A percentile compares a stretch with the other conserved stretches of the same genome.
Evolutionary conservation across 257 asterid species (phyloP).

Genomic region (Nicotiana knightiana): DNA sequence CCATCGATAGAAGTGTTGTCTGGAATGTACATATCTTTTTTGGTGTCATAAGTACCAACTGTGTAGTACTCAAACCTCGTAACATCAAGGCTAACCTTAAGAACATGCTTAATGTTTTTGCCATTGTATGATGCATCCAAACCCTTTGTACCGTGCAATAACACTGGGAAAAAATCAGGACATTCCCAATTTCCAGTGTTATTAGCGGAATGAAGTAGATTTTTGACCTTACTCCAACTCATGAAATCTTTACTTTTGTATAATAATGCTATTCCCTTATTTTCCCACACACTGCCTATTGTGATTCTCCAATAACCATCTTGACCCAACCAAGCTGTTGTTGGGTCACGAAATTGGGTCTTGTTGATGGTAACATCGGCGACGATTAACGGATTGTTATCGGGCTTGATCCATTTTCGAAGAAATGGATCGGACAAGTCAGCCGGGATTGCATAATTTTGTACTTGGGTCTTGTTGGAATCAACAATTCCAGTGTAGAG

Average conservation of each 20-base stretch:
- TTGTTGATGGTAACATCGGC: constrained; percentile 19
- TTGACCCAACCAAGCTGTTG: constrained; percentile 41
- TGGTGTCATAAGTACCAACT: constrained; percentile 4
- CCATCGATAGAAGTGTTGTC: constrained; percentile 17
- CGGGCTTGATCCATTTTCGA: constrained; percentile 39
- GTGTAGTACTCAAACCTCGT: constrained; percentile 27
- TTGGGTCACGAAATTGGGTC: constrained; percentile 48
- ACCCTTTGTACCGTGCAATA: background rate
- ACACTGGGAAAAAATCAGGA: constrained; percentile 22
- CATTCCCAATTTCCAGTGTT: constrained; percentile 29
- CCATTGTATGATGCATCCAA: constrained; percentile 6
- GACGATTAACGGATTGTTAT: constrained; percentile 31
- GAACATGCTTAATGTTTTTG: constrained; percentile 4
- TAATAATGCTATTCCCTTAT: constrained; percentile 28
- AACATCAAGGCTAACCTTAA: constrained; percentile 20
- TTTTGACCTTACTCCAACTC: constrained; percentile 16
- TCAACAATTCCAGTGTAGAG: constrained; percentile 46
- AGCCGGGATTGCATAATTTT: constrained; percentile 40
- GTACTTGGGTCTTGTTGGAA: constrained; percentile 30
- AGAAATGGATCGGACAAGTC: constrained; percentile 39
- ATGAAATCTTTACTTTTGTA: constrained; percentile 31
- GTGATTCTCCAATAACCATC: constrained; percentile 41
- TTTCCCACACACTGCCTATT: constrained; percentile 19
- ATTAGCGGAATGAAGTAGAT: constrained; percentile 11
- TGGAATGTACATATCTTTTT: constrained; percentile 14